These are phyloP conservation scores for Pestalotiopsis sp. DNA, from an alignment of 2,329 filamentous ascomycete species.

Conservation along the genomic window DNA sequence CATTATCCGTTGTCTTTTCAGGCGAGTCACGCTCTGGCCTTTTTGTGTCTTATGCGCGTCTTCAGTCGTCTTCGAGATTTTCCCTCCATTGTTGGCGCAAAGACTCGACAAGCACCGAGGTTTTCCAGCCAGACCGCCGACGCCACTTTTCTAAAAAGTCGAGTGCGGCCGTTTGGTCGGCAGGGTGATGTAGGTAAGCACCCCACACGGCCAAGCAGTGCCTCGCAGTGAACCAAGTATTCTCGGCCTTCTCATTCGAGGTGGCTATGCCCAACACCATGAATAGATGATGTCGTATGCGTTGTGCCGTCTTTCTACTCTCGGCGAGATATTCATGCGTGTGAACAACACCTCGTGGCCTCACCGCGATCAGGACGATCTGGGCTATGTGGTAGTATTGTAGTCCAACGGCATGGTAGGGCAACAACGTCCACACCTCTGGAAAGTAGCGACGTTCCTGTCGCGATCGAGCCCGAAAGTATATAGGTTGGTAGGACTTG, in stretches of 20 bases:
- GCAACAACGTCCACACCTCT: constrained; percentile 2
- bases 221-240: constrained; percentile 9
- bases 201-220: constrained; percentile 8
- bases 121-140: background rate
- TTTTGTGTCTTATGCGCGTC: background rate
- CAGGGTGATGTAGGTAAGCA: background rate
- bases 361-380: constrained; percentile 4
- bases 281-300: constrained; percentile 6
- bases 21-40: background rate
- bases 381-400: constrained; percentile 10
- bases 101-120: constrained; percentile 1
- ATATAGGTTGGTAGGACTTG: background rate
- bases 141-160: constrained; percentile 6
- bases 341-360: background rate
- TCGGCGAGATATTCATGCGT: background rate
- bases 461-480: background rate
- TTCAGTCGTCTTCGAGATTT: constrained; percentile 2
- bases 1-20: background rate
- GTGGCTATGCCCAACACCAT: constrained; percentile 5
- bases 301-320: background rate
- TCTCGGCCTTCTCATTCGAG: constrained; percentile 3
- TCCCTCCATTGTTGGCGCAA: constrained; percentile 3
- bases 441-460: constrained; percentile 2
- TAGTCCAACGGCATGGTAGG: constrained; percentile 7
- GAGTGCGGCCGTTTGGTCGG: background rate